Evolutionary conservation across 768 basidiomycete species (phyloP).

Genomic region (Suillus fuscotomentosus): DNA sequence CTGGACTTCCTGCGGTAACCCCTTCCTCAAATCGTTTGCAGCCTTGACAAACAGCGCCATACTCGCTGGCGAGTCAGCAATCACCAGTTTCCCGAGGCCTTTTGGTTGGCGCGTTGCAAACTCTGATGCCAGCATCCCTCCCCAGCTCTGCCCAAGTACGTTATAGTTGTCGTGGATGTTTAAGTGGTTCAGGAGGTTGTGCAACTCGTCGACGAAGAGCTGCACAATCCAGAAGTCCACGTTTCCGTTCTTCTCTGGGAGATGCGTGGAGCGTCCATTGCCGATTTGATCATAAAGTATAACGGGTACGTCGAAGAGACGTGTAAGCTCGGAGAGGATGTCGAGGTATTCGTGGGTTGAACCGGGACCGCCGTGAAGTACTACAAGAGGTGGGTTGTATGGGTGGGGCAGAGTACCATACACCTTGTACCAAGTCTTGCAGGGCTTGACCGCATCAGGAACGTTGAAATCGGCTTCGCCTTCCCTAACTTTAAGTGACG

Average conservation of each 20-base stretch:
- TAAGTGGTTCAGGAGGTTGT: conserved; percentile 39
- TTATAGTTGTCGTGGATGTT: conserved; percentile 42
- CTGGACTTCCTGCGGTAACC: conserved; percentile 41
- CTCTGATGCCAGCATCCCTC: conserved; percentile 44
- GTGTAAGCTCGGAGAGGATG: conserved; percentile 37
- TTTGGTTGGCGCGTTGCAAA: conserved; percentile 36
- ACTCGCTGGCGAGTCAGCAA: conserved; percentile 45
- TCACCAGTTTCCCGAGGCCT: conserved; percentile 46
- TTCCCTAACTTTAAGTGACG: conserved; percentile 29
- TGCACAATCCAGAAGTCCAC: conserved; percentile 46
- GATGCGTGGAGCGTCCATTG: conserved; percentile 51
- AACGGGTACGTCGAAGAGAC: conserved; percentile 40
- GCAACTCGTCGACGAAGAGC: conserved; percentile 51
- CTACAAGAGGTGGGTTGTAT: conserved; percentile 41
- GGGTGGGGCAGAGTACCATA: conserved; percentile 40
- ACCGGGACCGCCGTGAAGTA: conserved; percentile 57
- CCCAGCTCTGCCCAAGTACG: conserved; percentile 42
- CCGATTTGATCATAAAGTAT: conserved; percentile 60
- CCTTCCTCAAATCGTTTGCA: conserved; percentile 26
- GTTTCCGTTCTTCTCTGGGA: conserved; percentile 45
- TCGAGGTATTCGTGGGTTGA: conserved; percentile 41
- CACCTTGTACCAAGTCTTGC: conserved; percentile 53
- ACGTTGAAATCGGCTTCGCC: conserved; percentile 27
- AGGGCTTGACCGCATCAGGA: conserved; percentile 28
- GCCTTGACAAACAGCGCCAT: conserved; percentile 42